Base-by-base conservation (phyloP, 257 asterid species). In the Craterostigma plantagineum region DNA sequence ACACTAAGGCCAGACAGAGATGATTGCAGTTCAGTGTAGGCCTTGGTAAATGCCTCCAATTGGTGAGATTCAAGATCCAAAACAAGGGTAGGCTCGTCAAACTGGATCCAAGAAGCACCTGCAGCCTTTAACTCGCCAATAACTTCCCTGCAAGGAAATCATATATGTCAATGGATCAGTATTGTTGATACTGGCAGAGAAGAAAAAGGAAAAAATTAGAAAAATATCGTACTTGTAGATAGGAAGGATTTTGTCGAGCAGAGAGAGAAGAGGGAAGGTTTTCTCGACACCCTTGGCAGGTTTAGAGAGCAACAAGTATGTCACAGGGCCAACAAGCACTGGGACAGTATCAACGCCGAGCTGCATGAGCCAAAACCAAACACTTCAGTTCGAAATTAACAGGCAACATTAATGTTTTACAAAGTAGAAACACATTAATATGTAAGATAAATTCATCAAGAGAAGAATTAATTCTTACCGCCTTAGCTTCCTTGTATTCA, bases 211-310 rank as follows among this genome's bases (percentile, higher is more conserved):
- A 2, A 23, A 23, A 23, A 6, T 23, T 23, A 23, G 2, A 23
- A 23, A 23, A 23, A 2, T 4, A 55, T 16, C 91, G 56, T 71
- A 86, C 94, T 76, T 81, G 71, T 81, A 86, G 60, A 86, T 48
- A 18, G 97, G 97, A 45, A 86, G 81, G 61, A 86, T 73, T 61
- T 81, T 86, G 60, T 73, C 91, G 33, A 86, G 91, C 46, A 86
- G 91, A 39, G 94, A 81, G 46, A 86, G 75, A 62, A 69, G 78
- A 18, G 68, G 51, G 69, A 81, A 86, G 7, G 81, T 61, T 51
- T 86, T 86, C 56, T 81, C 92, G 33, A 86, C 97, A 23, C 81
- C 94, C 86, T 81, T 86, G 45, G 97, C 97, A 46, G 94, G 91
- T 55, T 86, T 86, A 18, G 95, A 75, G 42, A 82, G 80, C 62